Conservation (phyloP, 805 yeast genomes). For the Clavispora vitiphila region DNA sequence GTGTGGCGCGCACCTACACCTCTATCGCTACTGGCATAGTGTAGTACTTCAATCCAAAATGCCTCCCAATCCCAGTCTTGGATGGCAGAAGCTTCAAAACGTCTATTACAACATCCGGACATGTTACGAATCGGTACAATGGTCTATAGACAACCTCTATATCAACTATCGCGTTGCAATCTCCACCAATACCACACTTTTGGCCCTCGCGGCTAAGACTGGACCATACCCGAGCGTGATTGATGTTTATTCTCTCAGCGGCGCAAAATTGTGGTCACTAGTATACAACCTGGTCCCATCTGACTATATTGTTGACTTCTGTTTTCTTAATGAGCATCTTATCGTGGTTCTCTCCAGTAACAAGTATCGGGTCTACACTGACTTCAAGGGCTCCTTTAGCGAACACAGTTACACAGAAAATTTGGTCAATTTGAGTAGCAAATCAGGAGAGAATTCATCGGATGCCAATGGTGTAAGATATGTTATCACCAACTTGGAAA, state of each 20-base stretch:
- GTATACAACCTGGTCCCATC: slow-evolving; percentile 40
- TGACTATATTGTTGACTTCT: slow-evolving; percentile 50
- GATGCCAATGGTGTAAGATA: background rate
- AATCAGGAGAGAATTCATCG: background rate
- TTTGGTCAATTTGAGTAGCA: slow-evolving; percentile 5
- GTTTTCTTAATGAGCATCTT: slow-evolving; percentile 49
- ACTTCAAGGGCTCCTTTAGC: slow-evolving; percentile 62
- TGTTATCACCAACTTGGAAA: slow-evolving; percentile 31
- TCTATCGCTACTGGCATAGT: background rate
- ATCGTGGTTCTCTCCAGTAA: slow-evolving; percentile 52
- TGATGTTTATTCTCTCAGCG: slow-evolving; percentile 33
- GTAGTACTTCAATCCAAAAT: slow-evolving; percentile 2
- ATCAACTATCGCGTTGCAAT: slow-evolving; percentile 42
- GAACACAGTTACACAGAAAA: slow-evolving; percentile 36
- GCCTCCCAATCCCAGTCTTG: slow-evolving; percentile 39
- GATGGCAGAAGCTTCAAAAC: slow-evolving; percentile 77
- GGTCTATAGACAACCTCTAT: slow-evolving; percentile 40
- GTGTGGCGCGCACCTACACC: background rate
- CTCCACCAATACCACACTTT: slow-evolving; percentile 49
- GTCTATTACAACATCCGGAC: slow-evolving; percentile 61
- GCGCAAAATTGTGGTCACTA: slow-evolving; percentile 30
- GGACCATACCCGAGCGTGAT: slow-evolving; percentile 33
- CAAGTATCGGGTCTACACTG: slow-evolving; percentile 52
- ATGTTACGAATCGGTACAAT: slow-evolving; percentile 48
- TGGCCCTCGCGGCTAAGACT: slow-evolving; percentile 45